Base-by-base conservation (phyloP, 768 basidiomycete species). In the Xerocomus brunneocitrinus region DNA sequence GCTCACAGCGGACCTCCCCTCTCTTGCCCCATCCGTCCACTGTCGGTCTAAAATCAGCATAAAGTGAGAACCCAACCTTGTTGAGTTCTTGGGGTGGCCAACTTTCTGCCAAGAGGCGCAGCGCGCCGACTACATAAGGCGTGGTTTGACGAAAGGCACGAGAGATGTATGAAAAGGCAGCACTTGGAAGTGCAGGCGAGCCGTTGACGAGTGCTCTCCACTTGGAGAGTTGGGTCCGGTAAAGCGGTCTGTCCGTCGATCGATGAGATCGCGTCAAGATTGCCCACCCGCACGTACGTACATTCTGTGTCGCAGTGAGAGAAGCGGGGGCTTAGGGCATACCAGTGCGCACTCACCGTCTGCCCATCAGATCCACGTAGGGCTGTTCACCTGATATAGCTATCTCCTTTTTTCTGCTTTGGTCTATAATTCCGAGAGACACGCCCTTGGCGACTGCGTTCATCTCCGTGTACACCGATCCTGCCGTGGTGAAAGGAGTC, bases 401-500 rank as follows among this genome's bases (percentile, higher is more conserved):
- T 56, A 76, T 75, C 30, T 78, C 79, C 55, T 74, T 75, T 53
- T 78, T 77, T 47, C 78, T 78, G 27, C 75, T 73, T 58, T 76
- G 68, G 47, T 84, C 76, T 62, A 85, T 85, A 50, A 94, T 79
- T 3, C 95, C 93, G 25, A 97, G 74, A 32, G 87, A 84, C 24
- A 91, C 76, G 10, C 92, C 94, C 67, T 93, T 95, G 28, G 86
- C 75, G 36, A 89, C 73, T 1, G 91, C 91, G 58, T 95, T 95
- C 80, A 95, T 82, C 66, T 95, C 92, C 9, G 94, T 95, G 68
- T 93, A 97, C 19, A 87, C 91, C 45, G 91, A 89, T 5, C 94
- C 95, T 93, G 58, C 31, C 34, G 53, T 12, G 35, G 46, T 6
- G 32, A 22, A 39, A 36, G 34, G 41, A 19, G 12, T 47, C 4